Conservation (phyloP, 1,284 basidiomycete species). For the Cutaneotrichosporon sp. region DNA sequence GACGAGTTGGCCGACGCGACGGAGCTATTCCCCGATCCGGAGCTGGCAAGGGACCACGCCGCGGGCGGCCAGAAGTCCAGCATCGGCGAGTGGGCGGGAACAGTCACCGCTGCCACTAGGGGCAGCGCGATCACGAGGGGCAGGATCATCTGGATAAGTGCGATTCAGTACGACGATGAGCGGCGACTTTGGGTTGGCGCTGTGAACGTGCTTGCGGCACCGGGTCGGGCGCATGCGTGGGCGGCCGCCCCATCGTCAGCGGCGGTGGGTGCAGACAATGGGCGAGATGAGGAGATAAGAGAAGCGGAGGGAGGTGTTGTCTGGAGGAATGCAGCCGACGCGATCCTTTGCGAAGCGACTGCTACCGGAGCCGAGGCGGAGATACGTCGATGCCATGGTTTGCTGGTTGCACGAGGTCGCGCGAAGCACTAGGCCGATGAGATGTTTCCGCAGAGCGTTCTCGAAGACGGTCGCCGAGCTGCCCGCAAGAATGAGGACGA, state of each 20-base stretch:
- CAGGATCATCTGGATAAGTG: not conserved
- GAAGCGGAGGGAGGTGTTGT: not conserved
- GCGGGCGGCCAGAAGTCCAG: not conserved
- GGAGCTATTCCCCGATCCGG: not conserved
- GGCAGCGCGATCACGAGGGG: not conserved
- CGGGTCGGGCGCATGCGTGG: not conserved
- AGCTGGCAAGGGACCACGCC: not conserved
- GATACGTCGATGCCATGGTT: not conserved
- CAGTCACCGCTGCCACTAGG: not conserved
- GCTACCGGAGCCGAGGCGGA: too few species aligned
- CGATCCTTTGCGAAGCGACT: not conserved
- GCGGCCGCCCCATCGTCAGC: not conserved
- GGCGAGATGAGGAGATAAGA: not conserved
- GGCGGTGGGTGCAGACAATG: not conserved
- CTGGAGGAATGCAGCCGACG: not conserved
- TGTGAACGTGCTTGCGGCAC: not conserved
- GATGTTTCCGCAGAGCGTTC: too few species aligned
- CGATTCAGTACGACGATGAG: not conserved
- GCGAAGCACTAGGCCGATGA: too few species aligned
- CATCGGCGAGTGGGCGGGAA: not conserved
- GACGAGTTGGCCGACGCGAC: not conserved
- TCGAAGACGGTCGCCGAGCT: too few species aligned
- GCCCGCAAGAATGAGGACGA: too few species aligned
- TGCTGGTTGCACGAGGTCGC: too few species aligned
- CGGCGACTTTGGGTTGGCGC: not conserved